Conservation (phyloP, 2,329 filamentous ascomycete species). For the Cladorrhinum sp. region DNA sequence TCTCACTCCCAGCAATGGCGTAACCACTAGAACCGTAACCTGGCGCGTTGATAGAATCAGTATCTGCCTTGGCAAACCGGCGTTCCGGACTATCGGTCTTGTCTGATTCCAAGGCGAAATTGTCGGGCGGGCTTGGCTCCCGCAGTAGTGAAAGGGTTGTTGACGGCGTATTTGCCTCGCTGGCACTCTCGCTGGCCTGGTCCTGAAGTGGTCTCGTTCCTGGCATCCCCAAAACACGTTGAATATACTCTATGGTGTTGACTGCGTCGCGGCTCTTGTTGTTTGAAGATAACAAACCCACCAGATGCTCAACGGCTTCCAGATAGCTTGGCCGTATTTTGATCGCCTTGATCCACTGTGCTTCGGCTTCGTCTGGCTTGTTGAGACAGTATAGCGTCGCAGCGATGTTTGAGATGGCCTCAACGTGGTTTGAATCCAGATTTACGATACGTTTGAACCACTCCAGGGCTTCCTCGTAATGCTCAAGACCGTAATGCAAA, state of each 20-base stretch:
- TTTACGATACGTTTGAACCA: conserved; percentile 67
- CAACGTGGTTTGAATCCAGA: conserved; percentile 69
- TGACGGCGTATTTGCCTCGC: conserved; percentile 23
- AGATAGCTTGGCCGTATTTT: conserved; percentile 82
- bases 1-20: conserved; percentile 78
- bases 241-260: conserved; percentile 80
- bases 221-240: conserved; percentile 61
- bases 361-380: conserved; percentile 77
- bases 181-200: conserved; percentile 28
- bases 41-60: conserved; percentile 29
- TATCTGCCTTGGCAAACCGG: conserved; percentile 16
- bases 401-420: conserved; percentile 90
- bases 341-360: conserved; percentile 81
- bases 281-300: conserved; percentile 78
- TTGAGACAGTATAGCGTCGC: conserved; percentile 83
- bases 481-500: conserved; percentile 82
- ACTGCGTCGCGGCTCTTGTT: conserved; percentile 83
- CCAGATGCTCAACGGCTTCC: conserved; percentile 91
- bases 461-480: conserved; percentile 72
- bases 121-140: conserved; percentile 23
- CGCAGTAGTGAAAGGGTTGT: conserved; percentile 13
- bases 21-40: conserved; percentile 80
- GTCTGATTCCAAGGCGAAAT: conserved; percentile 26
- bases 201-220: conserved; percentile 19
- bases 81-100: conserved; percentile 24